Evolutionary conservation across 129 eudicot species (phyloP).

Genomic region (Centrapalus pauciflorus): DNA sequence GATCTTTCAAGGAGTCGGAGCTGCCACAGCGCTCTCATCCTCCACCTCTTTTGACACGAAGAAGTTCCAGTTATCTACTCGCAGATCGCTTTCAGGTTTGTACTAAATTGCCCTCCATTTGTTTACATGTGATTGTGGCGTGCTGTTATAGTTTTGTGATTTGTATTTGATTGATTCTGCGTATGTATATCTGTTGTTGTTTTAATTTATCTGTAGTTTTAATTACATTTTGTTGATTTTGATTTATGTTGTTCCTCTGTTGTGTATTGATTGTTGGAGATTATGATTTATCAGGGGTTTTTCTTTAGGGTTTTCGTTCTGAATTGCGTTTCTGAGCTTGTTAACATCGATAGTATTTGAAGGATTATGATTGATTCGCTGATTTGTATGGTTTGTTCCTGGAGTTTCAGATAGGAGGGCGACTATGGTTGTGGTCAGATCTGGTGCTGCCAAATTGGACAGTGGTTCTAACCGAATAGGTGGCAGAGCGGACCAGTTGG

Average conservation of each 20-base stretch:
- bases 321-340: background rate
- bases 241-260: background rate
- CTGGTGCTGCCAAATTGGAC: constrained; percentile 33
- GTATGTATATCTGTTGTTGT: background rate
- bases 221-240: background rate
- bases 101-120: background rate
- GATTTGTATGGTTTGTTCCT: background rate
- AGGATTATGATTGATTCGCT: background rate
- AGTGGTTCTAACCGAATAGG: constrained; percentile 14
- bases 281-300: background rate
- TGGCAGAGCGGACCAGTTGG: constrained; percentile 37
- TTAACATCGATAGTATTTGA: background rate
- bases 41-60: constrained; percentile 22
- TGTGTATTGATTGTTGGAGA: constrained; percentile 9
- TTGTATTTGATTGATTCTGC: background rate
- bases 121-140: background rate
- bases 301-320: background rate
- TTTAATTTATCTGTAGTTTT: background rate
- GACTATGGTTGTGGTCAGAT: constrained; percentile 36
- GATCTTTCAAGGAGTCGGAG: constrained; percentile 41
- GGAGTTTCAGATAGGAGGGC: constrained; percentile 41
- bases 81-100: constrained; percentile 27
- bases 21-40: constrained; percentile 27
- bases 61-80: constrained; percentile 17
- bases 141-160: background rate